A percentile compares a stretch with the other conserved stretches of the same genome.
Conservation (phyloP, 129 eudicot species). For the Tagetes patula region DNA sequence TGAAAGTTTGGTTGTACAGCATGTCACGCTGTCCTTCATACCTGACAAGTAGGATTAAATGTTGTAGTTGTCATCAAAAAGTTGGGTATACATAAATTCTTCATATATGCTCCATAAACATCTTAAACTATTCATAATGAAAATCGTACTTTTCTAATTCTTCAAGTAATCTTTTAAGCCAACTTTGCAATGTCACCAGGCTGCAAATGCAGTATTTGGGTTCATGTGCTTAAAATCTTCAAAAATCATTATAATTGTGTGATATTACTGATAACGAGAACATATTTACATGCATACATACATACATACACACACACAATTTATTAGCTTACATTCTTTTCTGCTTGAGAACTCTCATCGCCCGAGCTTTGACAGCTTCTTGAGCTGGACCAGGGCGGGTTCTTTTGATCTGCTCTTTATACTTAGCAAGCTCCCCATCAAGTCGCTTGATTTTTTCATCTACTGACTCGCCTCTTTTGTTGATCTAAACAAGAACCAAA, state of each 20-base stretch:
- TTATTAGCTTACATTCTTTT: constrained; percentile 63
- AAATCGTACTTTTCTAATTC: neutral
- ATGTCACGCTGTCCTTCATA: constrained; percentile 96
- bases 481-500: constrained; percentile 43
- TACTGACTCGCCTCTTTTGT: constrained; percentile 80
- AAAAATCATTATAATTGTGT: neutral
- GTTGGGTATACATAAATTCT: neutral
- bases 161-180: neutral
- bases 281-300: too few species aligned
- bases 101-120: constrained; percentile 3
- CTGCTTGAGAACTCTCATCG: constrained; percentile 82
- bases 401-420: constrained; percentile 69
- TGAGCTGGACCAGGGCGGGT: constrained; percentile 91
- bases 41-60: constrained; percentile 41
- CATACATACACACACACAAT: too few species aligned
- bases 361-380: constrained; percentile 83
- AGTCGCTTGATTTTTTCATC: constrained; percentile 86
- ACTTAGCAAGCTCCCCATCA: constrained; percentile 70
- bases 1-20: constrained; percentile 92
- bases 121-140: neutral
- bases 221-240: neutral
- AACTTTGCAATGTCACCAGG: neutral
- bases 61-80: neutral
- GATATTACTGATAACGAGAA: too few species aligned
- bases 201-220: neutral